phyloP scores from a whole-genome alignment of 2,329 filamentous ascomycete genomes.

The Zasmidium angulare region DNA sequence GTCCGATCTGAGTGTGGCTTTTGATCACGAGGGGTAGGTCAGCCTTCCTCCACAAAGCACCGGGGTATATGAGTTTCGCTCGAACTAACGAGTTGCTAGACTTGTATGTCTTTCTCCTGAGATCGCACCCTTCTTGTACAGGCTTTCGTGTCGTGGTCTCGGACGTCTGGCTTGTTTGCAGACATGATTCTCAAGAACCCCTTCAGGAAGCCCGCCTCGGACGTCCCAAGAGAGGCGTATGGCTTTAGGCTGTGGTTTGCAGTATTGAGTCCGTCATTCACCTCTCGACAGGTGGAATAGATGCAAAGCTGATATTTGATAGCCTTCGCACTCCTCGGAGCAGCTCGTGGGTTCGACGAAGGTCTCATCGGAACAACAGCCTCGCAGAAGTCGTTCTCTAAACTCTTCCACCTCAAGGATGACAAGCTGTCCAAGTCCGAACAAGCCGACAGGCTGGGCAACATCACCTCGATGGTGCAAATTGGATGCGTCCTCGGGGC shows the following conservation, averaged over 20 bases:
- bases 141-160: too few relatives aligned
- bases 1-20: too few relatives aligned
- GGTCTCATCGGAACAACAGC: conserved; percentile 61
- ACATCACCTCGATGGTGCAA: conserved; percentile 78
- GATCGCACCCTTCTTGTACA: too few relatives aligned
- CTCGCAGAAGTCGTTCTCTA: conserved; percentile 61
- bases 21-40: too few relatives aligned
- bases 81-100: too few relatives aligned
- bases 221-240: conserved; percentile 62
- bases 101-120: too few relatives aligned
- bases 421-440: conserved; percentile 50
- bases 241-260: conserved; percentile 77
- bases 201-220: neutral
- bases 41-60: too few relatives aligned
- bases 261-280: conserved; percentile 47
- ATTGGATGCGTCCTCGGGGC: conserved; percentile 71
- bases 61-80: too few relatives aligned
- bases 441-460: conserved; percentile 66
- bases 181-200: neutral
- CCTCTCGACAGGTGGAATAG: neutral
- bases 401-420: conserved; percentile 51
- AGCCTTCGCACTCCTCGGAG: conserved; percentile 58
- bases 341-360: conserved; percentile 73
- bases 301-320: conserved; percentile 32
- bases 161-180: neutral